Percentiles rank a stretch among this genome's conserved stretches.
phyloP scores from a whole-genome alignment of 371 early-diverging fungal species.

The Mucor lusitanicus region DNA sequence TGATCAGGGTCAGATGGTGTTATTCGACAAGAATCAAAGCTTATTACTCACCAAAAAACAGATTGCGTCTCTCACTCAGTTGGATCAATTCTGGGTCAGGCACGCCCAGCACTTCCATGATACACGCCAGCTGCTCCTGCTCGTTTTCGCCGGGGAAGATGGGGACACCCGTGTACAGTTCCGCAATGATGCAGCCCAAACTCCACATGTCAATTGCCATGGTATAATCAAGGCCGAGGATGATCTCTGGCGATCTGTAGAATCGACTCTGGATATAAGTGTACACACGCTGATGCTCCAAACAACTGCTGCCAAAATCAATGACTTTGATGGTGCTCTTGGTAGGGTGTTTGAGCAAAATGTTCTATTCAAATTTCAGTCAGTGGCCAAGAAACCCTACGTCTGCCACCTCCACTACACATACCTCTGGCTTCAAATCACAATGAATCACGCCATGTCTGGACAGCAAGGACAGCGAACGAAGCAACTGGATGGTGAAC shows the following conservation, averaged over 20 bases:
- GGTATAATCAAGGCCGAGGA: conserved; percentile 70
- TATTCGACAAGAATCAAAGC: too few relatives aligned
- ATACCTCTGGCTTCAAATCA: conserved; percentile 97
- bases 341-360: conserved; percentile 72
- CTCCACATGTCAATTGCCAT: conserved; percentile 99
- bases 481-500: conserved; percentile 87
- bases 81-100: conserved; percentile 79
- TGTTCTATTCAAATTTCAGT: conserved; percentile 51
- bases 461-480: conserved; percentile 77
- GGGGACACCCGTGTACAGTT: conserved; percentile 93
- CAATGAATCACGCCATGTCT: conserved; percentile 92
- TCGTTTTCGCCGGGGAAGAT: conserved; percentile 98
- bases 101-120: conserved; percentile 90
- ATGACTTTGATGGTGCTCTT: conserved; percentile 93
- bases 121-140: conserved; percentile 90
- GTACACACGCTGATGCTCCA: conserved; percentile 87
- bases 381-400: too few relatives aligned
- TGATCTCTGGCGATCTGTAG: conserved; percentile 97
- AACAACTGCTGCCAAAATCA: conserved; percentile 97
- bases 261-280: conserved; percentile 98
- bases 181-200: conserved; percentile 98
- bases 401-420: too few relatives aligned
- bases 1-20: too few relatives aligned
- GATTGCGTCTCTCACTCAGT: conserved; percentile 72
- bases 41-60: conserved; percentile 97